Evolutionary conservation across 305 asterid genomes (phyloP).

Genomic region (Fraxinus nigra): DNA sequence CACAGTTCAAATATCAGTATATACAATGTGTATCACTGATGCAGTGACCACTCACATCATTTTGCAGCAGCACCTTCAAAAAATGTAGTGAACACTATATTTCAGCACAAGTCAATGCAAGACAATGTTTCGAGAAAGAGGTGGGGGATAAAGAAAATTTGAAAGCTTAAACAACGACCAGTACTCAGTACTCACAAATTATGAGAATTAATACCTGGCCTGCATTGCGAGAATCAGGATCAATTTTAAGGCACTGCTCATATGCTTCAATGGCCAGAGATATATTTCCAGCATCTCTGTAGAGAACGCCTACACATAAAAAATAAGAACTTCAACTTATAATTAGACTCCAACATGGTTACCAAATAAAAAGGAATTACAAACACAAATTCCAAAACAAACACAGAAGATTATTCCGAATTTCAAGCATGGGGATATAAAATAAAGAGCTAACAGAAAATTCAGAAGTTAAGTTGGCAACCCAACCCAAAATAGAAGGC

Average conservation of each 20-base stretch:
- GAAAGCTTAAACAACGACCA: neutral
- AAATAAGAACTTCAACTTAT: constrained; percentile 12
- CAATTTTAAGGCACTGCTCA: constrained; percentile 97
- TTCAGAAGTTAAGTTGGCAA: neutral
- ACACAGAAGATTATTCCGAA: neutral
- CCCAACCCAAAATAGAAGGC: neutral
- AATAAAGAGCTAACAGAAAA: neutral
- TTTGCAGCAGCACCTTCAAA: constrained; percentile 10
- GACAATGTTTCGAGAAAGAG: constrained; percentile 13
- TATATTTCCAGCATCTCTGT: constrained; percentile 98
- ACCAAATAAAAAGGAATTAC: neutral
- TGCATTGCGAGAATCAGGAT: constrained; percentile 90
- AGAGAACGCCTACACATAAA: constrained; percentile 76
- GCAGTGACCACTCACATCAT: constrained; percentile 1
- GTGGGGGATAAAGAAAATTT: neutral
- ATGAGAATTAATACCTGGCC: constrained; percentile 39
- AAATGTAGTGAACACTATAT: constrained; percentile 8
- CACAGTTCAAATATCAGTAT: neutral
- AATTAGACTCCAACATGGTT: constrained; percentile 13
- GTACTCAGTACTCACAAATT: constrained; percentile 33
- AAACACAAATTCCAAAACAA: neutral
- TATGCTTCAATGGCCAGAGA: constrained; percentile 97
- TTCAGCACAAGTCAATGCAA: neutral
- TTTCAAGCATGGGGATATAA: constrained; percentile 9
- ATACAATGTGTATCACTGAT: neutral